Conservation (phyloP, 129 eudicot genomes). For the Helianthus tuberosus region DNA sequence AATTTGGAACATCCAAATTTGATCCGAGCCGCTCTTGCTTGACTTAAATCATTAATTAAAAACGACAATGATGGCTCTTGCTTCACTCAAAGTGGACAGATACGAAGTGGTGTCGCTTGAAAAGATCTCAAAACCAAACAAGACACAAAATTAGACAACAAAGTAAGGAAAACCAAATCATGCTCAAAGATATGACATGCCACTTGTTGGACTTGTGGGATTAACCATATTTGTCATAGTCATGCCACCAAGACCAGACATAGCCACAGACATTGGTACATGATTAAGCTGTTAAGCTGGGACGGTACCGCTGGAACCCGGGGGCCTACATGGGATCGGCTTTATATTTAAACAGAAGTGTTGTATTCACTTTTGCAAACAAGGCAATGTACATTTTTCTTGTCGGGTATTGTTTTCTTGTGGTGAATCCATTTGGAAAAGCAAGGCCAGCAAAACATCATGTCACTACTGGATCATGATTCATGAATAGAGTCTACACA, state of each 20-base stretch:
- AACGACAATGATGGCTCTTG: too few relatives aligned
- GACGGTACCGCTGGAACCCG: constrained; percentile 44
- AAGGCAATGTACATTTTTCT: constrained; percentile 57
- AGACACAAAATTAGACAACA: constrained; percentile 26
- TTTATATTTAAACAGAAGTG: constrained; percentile 26
- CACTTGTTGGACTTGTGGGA: constrained; percentile 39
- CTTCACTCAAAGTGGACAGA: too few relatives aligned
- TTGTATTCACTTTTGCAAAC: constrained; percentile 63
- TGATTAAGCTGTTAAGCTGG: constrained; percentile 20
- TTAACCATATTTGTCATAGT: constrained; percentile 33
- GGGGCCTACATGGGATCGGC: constrained; percentile 67
- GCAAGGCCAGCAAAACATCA: constrained; percentile 89
- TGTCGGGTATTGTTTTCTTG: constrained; percentile 41
- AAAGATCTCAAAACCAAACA: constrained; percentile 50
- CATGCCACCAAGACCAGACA: constrained; percentile 35
- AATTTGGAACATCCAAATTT: too few relatives aligned
- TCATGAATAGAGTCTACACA: constrained; percentile 69
- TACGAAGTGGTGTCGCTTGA: background rate
- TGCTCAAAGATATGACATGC: constrained; percentile 63
- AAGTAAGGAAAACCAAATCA: constrained; percentile 58
- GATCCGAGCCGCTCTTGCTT: too few relatives aligned
- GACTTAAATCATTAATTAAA: too few relatives aligned
- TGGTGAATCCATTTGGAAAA: constrained; percentile 76
- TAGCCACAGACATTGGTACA: constrained; percentile 27
- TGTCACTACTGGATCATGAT: constrained; percentile 77